These are phyloP conservation scores for Blepharisma japonicum DNA, from an alignment of 73 alveolate species.

Conservation along the genomic window DNA sequence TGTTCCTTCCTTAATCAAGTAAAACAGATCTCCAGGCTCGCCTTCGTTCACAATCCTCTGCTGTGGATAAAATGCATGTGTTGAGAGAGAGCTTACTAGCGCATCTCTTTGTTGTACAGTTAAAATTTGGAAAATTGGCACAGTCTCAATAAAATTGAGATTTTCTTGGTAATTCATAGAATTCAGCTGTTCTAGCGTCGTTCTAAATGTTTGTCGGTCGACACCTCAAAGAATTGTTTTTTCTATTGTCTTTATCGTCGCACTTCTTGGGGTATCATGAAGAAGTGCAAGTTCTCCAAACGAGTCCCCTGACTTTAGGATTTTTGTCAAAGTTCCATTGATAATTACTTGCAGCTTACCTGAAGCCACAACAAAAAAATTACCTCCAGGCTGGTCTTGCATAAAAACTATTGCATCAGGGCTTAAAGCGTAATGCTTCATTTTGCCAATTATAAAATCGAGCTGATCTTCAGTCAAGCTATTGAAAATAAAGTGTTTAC, in stretches of 20 bases:
- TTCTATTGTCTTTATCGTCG: constrained; percentile 26
- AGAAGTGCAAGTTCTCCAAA: constrained; percentile 37
- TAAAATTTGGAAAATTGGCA: constrained; percentile 23
- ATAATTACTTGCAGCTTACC: no score
- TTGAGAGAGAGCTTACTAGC: background rate
- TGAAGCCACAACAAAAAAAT: no score
- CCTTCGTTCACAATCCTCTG: constrained; percentile 19
- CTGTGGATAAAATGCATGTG: background rate
- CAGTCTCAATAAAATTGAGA: background rate
- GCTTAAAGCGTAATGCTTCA: no score
- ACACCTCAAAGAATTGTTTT: constrained; percentile 22
- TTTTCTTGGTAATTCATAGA: background rate
- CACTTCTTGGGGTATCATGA: constrained; percentile 23
- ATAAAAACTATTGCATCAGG: no score
- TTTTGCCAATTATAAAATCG: no score
- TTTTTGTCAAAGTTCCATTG: background rate
- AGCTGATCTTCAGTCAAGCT: no score
- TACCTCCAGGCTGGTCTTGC: no score
- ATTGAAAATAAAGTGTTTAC: no score
- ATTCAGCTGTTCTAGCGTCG: constrained; percentile 19
- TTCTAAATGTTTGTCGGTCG: constrained; percentile 14
- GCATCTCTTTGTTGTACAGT: background rate
- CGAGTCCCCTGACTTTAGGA: constrained; percentile 27
- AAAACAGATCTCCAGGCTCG: constrained; percentile 14
- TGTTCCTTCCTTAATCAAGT: constrained; percentile 30